Conservation (phyloP, 2,329 filamentous ascomycete genomes). For the Acrocalymma vagum region DNA sequence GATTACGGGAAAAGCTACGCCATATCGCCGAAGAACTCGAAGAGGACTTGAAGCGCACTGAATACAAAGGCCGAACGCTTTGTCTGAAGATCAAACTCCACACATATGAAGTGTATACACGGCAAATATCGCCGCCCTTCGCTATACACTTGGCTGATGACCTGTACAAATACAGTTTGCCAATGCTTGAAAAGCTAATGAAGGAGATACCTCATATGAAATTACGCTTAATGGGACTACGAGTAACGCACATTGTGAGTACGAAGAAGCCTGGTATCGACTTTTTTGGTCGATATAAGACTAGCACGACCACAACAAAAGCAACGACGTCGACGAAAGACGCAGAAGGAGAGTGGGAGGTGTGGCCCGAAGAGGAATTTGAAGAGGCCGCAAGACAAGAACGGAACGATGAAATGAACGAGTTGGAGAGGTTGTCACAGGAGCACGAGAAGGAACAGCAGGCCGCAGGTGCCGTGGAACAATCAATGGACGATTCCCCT, state of each 20-base stretch:
- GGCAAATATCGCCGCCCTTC: conserved; percentile 79
- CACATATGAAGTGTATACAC: conserved; percentile 89
- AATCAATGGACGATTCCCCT: conserved; percentile 14
- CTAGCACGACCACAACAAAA: conserved; percentile 13
- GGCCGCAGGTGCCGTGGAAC: no score
- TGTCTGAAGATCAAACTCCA: conserved; percentile 94
- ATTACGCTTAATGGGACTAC: conserved; percentile 84
- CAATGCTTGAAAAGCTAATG: conserved; percentile 84
- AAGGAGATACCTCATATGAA: conserved; percentile 83
- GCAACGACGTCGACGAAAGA: conserved; percentile 36
- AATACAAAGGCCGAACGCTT: conserved; percentile 89
- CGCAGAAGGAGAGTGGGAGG: conserved; percentile 68
- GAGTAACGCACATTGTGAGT: conserved; percentile 86
- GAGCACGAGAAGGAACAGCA: conserved; percentile 50
- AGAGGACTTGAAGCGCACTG: conserved; percentile 79
- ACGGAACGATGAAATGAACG: conserved; percentile 67
- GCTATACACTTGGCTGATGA: conserved; percentile 80
- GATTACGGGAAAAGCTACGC: conserved; percentile 80
- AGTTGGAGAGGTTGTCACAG: conserved; percentile 70
- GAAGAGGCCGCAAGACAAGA: conserved; percentile 69
- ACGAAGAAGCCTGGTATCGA: conserved; percentile 82
- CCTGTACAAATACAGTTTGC: conserved; percentile 80
- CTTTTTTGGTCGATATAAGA: conserved; percentile 73
- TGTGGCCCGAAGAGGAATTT: conserved; percentile 73
- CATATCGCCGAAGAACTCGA: conserved; percentile 85